These are phyloP conservation scores for Phyllosticta capitalensis DNA, from an alignment of 2,329 filamentous ascomycete genomes.

Conservation along the genomic window DNA sequence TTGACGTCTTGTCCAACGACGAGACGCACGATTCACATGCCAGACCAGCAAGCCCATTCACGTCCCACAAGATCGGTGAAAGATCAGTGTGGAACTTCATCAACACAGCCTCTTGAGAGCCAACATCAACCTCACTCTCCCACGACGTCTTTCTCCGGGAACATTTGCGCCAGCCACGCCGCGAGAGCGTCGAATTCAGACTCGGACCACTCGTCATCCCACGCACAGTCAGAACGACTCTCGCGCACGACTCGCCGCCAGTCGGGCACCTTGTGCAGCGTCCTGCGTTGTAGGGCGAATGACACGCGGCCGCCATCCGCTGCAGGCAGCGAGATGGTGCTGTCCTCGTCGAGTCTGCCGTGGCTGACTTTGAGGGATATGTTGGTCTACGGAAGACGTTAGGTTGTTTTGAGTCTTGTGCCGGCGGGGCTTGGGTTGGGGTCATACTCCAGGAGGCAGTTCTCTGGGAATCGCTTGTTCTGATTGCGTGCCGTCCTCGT, in stretches of 20 bases:
- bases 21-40: no score
- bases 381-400: not conserved
- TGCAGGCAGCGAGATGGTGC: not conserved
- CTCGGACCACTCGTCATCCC: not conserved
- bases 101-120: not conserved
- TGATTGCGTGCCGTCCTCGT: conserved; percentile 13
- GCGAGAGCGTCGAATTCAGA: not conserved
- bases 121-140: not conserved
- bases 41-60: no score
- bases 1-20: no score
- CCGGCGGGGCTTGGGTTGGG: not conserved
- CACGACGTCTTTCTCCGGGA: not conserved
- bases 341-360: not conserved
- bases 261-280: not conserved
- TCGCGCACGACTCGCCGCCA: not conserved
- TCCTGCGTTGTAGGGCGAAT: not conserved
- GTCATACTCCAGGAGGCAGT: conserved; percentile 39
- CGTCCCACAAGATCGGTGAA: no score
- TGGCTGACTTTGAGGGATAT: not conserved
- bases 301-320: not conserved
- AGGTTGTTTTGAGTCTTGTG: not conserved
- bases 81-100: no score
- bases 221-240: not conserved
- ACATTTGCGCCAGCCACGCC: not conserved
- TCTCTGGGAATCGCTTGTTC: conserved; percentile 41